Evolutionary conservation across 768 basidiomycete species (phyloP).

Genomic region (Tulasnella calospora): DNA sequence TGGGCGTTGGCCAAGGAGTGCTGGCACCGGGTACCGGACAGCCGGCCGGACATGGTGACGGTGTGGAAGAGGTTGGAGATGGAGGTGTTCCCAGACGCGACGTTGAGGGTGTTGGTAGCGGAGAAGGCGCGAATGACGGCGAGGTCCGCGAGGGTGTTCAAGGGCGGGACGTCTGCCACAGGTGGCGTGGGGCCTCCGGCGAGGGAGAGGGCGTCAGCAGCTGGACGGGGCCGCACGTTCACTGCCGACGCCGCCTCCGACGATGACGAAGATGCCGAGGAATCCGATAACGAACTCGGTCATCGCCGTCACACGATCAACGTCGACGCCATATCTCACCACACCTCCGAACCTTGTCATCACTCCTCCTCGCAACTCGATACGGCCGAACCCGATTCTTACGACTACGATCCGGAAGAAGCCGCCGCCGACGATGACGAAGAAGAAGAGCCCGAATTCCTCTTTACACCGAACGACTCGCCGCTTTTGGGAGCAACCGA

Average conservation of each 20-base stretch:
- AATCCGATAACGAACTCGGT: not conserved
- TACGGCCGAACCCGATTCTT: not conserved
- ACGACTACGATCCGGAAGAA: not conserved
- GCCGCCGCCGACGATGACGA: not conserved
- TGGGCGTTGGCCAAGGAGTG: not conserved
- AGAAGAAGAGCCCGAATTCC: not conserved
- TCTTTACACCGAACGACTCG: not conserved
- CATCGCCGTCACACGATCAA: not conserved
- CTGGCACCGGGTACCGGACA: not conserved
- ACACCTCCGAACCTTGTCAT: not conserved
- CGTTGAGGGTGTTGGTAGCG: not conserved
- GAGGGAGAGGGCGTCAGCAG: not conserved
- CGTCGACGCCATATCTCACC: not conserved
- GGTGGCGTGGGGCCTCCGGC: not conserved
- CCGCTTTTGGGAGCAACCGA: not conserved
- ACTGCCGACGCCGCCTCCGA: not conserved
- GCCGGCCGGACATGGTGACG: not conserved
- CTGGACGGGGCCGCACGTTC: not conserved
- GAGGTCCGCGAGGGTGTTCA: not conserved
- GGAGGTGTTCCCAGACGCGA: conserved; percentile 4
- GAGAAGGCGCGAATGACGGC: not conserved
- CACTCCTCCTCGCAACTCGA: not conserved
- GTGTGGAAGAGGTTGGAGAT: conserved; percentile 8
- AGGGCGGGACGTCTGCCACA: not conserved
- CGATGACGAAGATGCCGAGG: not conserved